Base-by-base conservation (phyloP, 139 green algal genomes). In the Micromonas commoda region DNA sequence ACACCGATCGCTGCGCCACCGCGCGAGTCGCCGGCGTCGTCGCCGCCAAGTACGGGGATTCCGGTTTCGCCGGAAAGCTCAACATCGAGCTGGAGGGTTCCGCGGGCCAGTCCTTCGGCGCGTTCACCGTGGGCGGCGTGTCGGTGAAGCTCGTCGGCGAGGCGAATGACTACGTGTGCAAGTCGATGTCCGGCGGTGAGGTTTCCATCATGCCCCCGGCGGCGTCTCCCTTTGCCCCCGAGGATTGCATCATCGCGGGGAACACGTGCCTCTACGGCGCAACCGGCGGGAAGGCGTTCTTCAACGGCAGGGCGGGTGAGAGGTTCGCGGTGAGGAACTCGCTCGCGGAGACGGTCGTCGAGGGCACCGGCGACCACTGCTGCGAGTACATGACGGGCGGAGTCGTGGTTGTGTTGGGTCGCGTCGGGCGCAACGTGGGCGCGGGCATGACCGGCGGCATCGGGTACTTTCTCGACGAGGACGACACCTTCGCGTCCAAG, bases 241-340 rank as follows among this genome's bases (percentile, higher is more conserved):
- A 90, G 71, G 39, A 83, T 0, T 86, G 92, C 1, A 92, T 83
- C 69, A 87, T 99, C 29, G 91, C 96, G 24, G 95, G 95, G 81
- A 99, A 99, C 90, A 98, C 95, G 32, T 98, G 93, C 86, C 84
- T 99, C 38, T 99, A 99, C 79, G 95, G 95, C 69, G 95, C 95
- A 32, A 98, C 95, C 1, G 95, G 95, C 63, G 95, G 95, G 31
- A 80, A 85, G 54, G 80, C 98, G 29, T 98, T 97, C 82, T 92
- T 97, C 21, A 92, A 91, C 76, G 95, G 95, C 51, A 85, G 89
- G 29, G 94, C 91, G 45, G 92, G 92, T 71, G 88, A 92, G 86
- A 85, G 89, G 24, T 95, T 93, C 76, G 90, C 88, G 1, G 92
- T 98, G 78, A 88, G 95, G 79, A 99, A 99, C 86, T 94, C 86